Evolutionary conservation across 306 rosid species (phyloP), one percentile per base, ranked within the genome.

Genomic region (Cicer judaicum): DNA sequence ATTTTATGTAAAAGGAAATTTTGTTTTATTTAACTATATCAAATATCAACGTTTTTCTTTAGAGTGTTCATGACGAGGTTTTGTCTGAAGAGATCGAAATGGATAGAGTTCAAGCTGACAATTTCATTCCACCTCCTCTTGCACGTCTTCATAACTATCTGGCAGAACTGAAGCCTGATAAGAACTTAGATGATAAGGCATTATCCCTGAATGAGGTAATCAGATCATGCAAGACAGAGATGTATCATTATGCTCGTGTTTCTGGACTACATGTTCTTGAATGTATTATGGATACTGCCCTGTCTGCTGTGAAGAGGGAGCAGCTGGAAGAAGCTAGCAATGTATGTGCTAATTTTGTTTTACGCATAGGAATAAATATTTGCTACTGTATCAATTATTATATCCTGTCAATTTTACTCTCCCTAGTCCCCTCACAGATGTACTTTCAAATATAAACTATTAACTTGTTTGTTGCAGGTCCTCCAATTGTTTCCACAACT

Each of bases 171-270:
- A 74, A 87, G 49, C 78, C 76, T 68, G 82, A 82, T 49, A 66
- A 84, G 70, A 78, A 85, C 71, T 40, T 70, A 61, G 65, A 86
- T 53, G 81, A 81, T 41, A 78, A 77, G 68, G 24, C 89, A 24
- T 21, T 68, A 21, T 74, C 79, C 62, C 42, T 75, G 38, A 80
- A 77, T 55, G 84, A 78, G 62, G 95, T 83, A 65, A 79, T 87
- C 67, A 70, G 71, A 65, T 86, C 83, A 79, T 94, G 91, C 85
- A 80, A 73, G 87, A 86, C 87, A 76, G 97, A 88, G 68, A 80
- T 91, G 88, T 90, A 87, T 79, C 98, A 94, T 78, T 88, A 86
- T 85, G 96, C 97, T 79, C 98, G 98, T 70, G 93, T 91, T 80
- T 89, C 93, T 78, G 94, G 94, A 85, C 73, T 85, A 62, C 97